These are phyloP conservation scores for Metschnikowia amazonensis DNA, from an alignment of 805 yeast species.

Conservation along the genomic window DNA sequence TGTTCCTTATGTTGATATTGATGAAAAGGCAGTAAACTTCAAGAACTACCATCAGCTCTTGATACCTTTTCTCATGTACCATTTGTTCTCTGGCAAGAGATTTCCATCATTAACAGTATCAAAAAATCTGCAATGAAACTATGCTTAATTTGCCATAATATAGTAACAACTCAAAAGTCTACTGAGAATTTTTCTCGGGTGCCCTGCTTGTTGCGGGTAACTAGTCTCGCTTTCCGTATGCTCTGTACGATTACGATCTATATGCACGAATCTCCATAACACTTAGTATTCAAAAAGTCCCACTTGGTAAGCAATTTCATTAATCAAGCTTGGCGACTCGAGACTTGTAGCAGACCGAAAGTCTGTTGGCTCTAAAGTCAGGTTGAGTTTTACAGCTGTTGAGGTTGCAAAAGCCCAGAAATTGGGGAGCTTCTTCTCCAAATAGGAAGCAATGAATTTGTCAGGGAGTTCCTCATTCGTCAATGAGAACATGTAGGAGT, in stretches of 20 bases:
- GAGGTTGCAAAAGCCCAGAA: constrained; percentile 19
- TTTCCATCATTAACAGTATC: constrained; percentile 43
- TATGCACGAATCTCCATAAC: not conserved
- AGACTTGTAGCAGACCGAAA: constrained; percentile 24
- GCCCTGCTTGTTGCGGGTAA: constrained; percentile 12
- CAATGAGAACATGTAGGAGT: constrained; percentile 35
- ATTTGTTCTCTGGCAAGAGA: constrained; percentile 37
- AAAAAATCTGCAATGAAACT: constrained; percentile 39
- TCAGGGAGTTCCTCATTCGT: constrained; percentile 38
- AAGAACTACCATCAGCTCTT: constrained; percentile 11
- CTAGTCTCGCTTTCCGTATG: not conserved
- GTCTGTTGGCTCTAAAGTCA: constrained; percentile 5
- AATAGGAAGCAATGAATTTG: constrained; percentile 34
- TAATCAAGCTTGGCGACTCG: constrained; percentile 35
- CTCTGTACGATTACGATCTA: not conserved
- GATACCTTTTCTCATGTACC: constrained; percentile 27
- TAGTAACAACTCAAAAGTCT: not conserved
- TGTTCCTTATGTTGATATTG: constrained; percentile 1
- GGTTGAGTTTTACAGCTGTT: constrained; percentile 15
- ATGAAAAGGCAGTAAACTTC: constrained; percentile 17
- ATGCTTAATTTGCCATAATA: constrained; percentile 42
- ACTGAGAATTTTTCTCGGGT: not conserved
- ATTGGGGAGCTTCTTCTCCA: constrained; percentile 29
- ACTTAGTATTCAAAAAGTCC: constrained; percentile 6
- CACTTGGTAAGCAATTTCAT: constrained; percentile 26